phyloP scores from a whole-genome alignment of 2,329 filamentous ascomycete genomes.

The Penicillium frequentans region DNA sequence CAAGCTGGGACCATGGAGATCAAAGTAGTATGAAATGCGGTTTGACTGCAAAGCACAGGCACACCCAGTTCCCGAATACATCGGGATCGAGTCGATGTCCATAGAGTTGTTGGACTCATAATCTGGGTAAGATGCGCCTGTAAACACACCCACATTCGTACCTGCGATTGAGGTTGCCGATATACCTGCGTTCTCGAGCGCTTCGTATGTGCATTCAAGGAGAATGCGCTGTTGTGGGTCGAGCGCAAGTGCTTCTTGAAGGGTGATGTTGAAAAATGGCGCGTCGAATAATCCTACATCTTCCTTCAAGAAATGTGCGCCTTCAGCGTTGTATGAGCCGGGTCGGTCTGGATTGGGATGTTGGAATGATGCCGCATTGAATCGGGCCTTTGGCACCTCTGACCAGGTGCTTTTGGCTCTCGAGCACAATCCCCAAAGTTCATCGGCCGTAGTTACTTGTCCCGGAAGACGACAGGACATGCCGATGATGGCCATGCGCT shows the following conservation, averaged over 20 bases:
- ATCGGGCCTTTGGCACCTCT: slow-evolving; percentile 20
- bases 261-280: slow-evolving; percentile 30
- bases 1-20: slow-evolving; percentile 30
- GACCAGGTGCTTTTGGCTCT: slow-evolving; percentile 23
- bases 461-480: slow-evolving; percentile 29
- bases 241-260: slow-evolving; percentile 23
- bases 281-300: slow-evolving; percentile 28
- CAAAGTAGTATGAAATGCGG: slow-evolving; percentile 31
- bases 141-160: slow-evolving; percentile 23
- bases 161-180: slow-evolving; percentile 20
- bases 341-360: slow-evolving; percentile 22
- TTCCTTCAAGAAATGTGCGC: slow-evolving; percentile 29
- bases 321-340: slow-evolving; percentile 22
- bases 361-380: slow-evolving; percentile 22
- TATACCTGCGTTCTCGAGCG: slow-evolving; percentile 28
- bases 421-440: slow-evolving; percentile 26
- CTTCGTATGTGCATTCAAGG: slow-evolving; percentile 29
- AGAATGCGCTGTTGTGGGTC: slow-evolving; percentile 29
- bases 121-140: slow-evolving; percentile 22
- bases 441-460: slow-evolving; percentile 21
- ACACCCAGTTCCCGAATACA: slow-evolving; percentile 24
- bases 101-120: slow-evolving; percentile 24
- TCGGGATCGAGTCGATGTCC: slow-evolving; percentile 22
- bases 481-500: slow-evolving; percentile 26
- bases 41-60: slow-evolving; percentile 26